Base-by-base conservation (phyloP, 805 yeast species). In the Pichia membranifaciens region DNA sequence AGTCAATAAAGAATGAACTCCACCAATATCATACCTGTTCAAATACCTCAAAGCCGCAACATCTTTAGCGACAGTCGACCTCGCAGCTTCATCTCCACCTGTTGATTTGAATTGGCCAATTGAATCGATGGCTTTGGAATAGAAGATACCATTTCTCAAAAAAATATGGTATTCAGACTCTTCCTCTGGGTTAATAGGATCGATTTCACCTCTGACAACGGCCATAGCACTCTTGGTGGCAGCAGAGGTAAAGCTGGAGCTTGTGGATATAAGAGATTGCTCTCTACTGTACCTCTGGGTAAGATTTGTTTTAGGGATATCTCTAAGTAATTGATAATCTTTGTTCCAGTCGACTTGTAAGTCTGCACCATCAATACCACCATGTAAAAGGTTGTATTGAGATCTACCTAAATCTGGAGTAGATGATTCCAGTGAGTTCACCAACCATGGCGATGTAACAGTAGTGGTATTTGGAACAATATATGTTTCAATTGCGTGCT, bases 21-120 rank as follows among this genome's bases (percentile, higher is more conserved):
- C 87, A 10, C 68, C 68, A 31, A 79, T 60, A 57, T 84, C 87
- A 38, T 84, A 66, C 55, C 79, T 72, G 69, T 84, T 84, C 61
- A 91, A 70, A 51, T 76, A 74, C 58, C 76, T 80, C 40, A 88
- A 76, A 22, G 90, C 83, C 32, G 75, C 75, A 46, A 91, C 69
- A 66, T 93, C 99, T 68, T 86, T 90, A 44, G 78, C 75, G 10
- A 82, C 77, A 22, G 93, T 79, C 49, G 82, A 84, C 57, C 93
- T 76, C 4, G 96, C 89, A 50, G 96, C 96, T 53, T 79, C 89
- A 56, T 83, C 78, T 21, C 95, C 95, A 50, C 96, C 96, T 41
- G 78, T 70, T 2, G 68, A 67, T 31, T 71, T 75, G 59, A 83
- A 87, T 29, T 75, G 71, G 17, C 88, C 90, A 17, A 79, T 66